Evolutionary conservation across 768 basidiomycete species (phyloP).

Genomic region (Boletus rubropictus): DNA sequence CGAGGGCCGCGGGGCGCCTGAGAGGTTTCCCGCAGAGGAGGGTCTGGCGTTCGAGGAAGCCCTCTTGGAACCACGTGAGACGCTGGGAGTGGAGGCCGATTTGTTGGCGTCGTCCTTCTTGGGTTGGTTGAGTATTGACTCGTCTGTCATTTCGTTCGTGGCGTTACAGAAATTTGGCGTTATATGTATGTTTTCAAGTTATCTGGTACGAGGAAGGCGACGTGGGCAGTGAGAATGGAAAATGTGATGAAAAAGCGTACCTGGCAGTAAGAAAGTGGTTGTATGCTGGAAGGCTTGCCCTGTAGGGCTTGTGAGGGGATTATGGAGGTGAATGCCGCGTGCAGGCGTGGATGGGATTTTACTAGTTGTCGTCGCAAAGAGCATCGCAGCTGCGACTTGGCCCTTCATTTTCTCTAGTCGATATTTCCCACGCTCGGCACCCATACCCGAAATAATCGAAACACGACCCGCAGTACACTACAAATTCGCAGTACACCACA

Average conservation of each 20-base stretch:
- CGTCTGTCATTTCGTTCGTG: slow-evolving; percentile 89
- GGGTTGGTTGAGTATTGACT: slow-evolving; percentile 44
- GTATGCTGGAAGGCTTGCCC: slow-evolving; percentile 68
- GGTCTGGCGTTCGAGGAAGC: slow-evolving; percentile 42
- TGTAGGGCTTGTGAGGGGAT: slow-evolving; percentile 79
- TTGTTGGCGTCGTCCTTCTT: slow-evolving; percentile 73
- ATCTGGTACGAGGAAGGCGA: slow-evolving; percentile 33
- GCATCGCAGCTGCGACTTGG: not conserved
- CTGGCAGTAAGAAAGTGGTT: slow-evolving; percentile 40
- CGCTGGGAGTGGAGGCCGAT: slow-evolving; percentile 39
- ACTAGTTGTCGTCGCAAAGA: slow-evolving; percentile 40
- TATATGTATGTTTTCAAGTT: slow-evolving; percentile 38
- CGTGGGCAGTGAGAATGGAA: slow-evolving; percentile 17
- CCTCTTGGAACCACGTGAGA: slow-evolving; percentile 55
- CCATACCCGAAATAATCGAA: too few species aligned
- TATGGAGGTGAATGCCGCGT: slow-evolving; percentile 52
- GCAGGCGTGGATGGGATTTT: slow-evolving; percentile 45
- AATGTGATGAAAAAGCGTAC: slow-evolving; percentile 28
- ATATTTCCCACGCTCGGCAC: slow-evolving; percentile 26
- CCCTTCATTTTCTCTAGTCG: slow-evolving; percentile 13
- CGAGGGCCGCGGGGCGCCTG: slow-evolving; percentile 51
- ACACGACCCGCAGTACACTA: too few species aligned
- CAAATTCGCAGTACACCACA: slow-evolving; percentile 13
- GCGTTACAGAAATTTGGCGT: slow-evolving; percentile 37
- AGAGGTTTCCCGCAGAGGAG: slow-evolving; percentile 38